Evolutionary conservation across 139 green algal species (phyloP), one percentile per base, ranked within the genome.

Genomic region (Coelastrella sp.): DNA sequence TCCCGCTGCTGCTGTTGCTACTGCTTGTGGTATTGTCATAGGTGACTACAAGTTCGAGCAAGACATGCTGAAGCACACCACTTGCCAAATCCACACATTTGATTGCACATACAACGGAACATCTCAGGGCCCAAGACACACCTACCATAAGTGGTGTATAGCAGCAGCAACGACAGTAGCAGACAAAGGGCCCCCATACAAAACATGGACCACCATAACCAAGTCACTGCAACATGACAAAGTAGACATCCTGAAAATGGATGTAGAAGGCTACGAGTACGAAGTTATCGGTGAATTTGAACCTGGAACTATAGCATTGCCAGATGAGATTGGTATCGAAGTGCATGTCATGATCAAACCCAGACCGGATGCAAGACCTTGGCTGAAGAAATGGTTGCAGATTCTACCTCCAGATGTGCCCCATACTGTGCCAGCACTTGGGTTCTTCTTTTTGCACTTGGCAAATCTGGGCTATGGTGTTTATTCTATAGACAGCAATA

Each of bases 41-140:
- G 66, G 66, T 30, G 35, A 75, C 66, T 75, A 35, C 66, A 27
- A 48, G 25, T 75, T 51, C 25, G 66, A 75, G 25, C 19, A 75
- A 27, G 13, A 30, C 13, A 57, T 75, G 66, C 35, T 75, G 30
- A 35, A 11, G 15, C 25, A 50, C 4, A 75, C 66, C 15, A 7
- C 17, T n/a, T 75, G 66, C 25, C 23, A 53, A 34, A 17, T 75
- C 11, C 37, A 53, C 66, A 75, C 66, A 6, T n/a, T 75, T 43
- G 66, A 75, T 38, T 75, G 66, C 66, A 75, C 66, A 3, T 75
- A 75, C 35, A 51, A 75, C 17, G 66, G 66, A 13, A 75, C 34
- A n/a, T 75, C 66, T 21, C 21, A 51, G 15, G 66, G 34, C 13
- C 66, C 34, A 13, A 17, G 66, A 38, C 66, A 75, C 35, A 53